Evolutionary conservation across 352 stramenopile genomes (phyloP), one percentile per base, ranked within the genome.

Genomic region (Pythium sukuiense): DNA sequence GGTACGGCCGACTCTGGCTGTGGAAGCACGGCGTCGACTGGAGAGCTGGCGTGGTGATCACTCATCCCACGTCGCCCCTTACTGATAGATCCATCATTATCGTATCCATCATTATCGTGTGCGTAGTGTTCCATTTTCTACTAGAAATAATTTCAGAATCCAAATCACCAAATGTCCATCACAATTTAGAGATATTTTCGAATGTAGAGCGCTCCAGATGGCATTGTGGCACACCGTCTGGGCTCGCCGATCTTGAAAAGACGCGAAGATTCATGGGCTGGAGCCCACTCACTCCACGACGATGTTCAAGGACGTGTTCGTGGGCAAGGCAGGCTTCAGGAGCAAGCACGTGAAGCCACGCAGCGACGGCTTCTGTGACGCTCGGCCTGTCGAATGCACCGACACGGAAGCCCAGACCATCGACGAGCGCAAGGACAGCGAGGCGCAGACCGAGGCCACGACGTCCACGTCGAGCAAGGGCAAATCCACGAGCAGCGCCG

Each of bases 301-400:
- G 3, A 89, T 89, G 79, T 89, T 91, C 62, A 72, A 87, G 70
- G 81, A 89, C 56, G 80, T 86, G 65, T 66, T 30, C 14, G 59
- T 88, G 11, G 80, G 79, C 27, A 72, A 67, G 50, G 68, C 79
- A 2, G 69, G 76, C 62, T 91, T 89, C 69, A 82, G 80, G 69
- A 77, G 69, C 69, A 85, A 83, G 72, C 71, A 61, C 27, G 73
- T 73, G 11, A 76, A 76, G 63, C 71, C 78, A 58, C 59, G 46
- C 6, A 72, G 62, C 20, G 37, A 72, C 60, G 45, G 67, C 65
- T 27, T 70, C 58, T 20, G 65, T 13, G 24, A 60, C 55, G 85
- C 79, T 12, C 35, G 69, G 1, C 56, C 76, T 13, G 77, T 89
- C 48, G 59, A 74, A 35, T 73, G 59, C 11, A 62, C 59, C 8